phyloP scores from a whole-genome alignment of 2,329 filamentous ascomycete species.

The Sporothrix brasiliensis region DNA sequence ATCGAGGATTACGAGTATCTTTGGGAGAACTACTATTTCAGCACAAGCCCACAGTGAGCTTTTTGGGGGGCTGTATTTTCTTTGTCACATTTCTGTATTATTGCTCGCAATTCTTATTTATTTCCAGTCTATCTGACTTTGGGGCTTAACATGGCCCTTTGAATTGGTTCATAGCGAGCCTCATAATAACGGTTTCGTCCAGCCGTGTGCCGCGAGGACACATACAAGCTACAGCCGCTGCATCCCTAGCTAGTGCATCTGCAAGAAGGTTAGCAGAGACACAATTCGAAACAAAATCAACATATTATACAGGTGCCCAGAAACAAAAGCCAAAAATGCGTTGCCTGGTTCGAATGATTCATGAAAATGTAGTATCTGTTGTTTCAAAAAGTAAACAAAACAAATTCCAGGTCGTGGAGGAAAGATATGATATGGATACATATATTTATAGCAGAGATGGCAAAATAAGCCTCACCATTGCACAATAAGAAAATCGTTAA shows the following conservation, averaged over 20 bases:
- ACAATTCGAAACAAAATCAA: too few relatives aligned
- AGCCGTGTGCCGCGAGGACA: too few relatives aligned
- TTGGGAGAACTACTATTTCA: conserved; percentile 98
- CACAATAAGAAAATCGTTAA: conserved; percentile 18
- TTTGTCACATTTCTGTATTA: not conserved
- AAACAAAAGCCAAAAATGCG: not conserved
- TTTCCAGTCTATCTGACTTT: not conserved
- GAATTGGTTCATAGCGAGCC: too few relatives aligned
- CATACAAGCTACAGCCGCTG: too few relatives aligned
- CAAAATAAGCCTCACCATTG: not conserved
- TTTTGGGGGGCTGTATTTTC: too few relatives aligned
- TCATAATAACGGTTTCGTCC: too few relatives aligned
- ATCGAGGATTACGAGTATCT: conserved; percentile 96
- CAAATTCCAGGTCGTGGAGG: not conserved
- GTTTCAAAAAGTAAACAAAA: not conserved
- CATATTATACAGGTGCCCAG: too few relatives aligned
- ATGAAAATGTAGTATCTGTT: not conserved
- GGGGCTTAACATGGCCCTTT: not conserved
- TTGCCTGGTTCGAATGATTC: not conserved
- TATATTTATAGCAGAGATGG: too few relatives aligned
- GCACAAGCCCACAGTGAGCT: conserved; percentile 50
- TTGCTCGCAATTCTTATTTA: not conserved
- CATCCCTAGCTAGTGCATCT: too few relatives aligned
- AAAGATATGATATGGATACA: too few relatives aligned
- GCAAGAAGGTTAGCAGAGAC: too few relatives aligned